Base-by-base conservation (phyloP, 495 filamentous ascomycete species). In the Neurospora sp. region DNA sequence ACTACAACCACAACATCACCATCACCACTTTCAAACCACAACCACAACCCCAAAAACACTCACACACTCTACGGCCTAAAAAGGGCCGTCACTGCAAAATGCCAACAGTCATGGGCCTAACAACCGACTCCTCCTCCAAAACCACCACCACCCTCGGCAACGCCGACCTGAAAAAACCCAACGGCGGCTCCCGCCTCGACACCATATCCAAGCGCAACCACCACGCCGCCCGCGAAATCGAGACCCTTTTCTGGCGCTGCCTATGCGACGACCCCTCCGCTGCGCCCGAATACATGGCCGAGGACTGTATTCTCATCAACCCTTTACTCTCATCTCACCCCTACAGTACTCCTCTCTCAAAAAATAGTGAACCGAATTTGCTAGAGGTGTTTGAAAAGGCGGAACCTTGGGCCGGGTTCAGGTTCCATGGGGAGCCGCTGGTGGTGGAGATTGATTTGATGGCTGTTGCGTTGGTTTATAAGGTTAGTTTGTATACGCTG, bases 191-290 rank as follows among this genome's bases (percentile, higher is more conserved):
- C 73, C 81, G 80, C 12, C 79, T 80, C 71, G 75, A 83, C 78
- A 82, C 81, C 75, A 83, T 83, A 76, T 78, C 74, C 60, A 79
- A 81, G 75, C 81, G 81, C 76, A 83, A 83, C 80, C 77, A 83
- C 74, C 76, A 76, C 20, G 74, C 79, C n/a, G 81, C 79, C 12
- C 72, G 70, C 39, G 80, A 83, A 72, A 75, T 79, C 70, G 81
- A 83, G 72, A 81, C 78, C 3, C 72, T 82, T 0, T 74, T 83
- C 11, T 83, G 81, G 81, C 79, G 81, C 71, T 78, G 80, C 16
- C 73, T 83, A 11, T 79, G 77, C 78, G 80, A 83, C 79, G 74
- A 76, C 38, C 79, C 79, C 54, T 76, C 78, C 38, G 49, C 76
- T 1, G 77, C 79, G 0, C 74, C 74, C 16, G 80, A 83, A 20